A percentile compares a stretch with the other conserved stretches of the same genome.
Evolutionary conservation across 2,329 filamentous ascomycete genomes (phyloP).

Genomic region (Alternaria alternata): DNA sequence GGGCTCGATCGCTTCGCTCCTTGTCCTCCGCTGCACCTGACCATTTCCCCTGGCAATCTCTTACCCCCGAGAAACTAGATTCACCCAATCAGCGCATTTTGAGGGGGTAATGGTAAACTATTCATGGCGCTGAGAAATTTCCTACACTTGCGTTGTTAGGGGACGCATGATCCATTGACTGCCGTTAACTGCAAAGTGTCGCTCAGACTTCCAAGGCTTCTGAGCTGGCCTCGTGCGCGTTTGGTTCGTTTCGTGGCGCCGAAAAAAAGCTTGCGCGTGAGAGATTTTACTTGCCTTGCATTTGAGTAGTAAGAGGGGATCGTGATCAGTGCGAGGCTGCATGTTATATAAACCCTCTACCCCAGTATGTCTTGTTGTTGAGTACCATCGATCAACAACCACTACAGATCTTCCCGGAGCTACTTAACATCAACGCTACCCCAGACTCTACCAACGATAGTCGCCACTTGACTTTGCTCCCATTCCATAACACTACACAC

Average conservation of each 20-base stretch:
- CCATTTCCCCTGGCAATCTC: slow-evolving; percentile 29
- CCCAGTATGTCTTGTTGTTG: slow-evolving; percentile 8
- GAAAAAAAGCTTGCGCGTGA: slow-evolving; percentile 22
- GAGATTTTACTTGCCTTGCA: slow-evolving; percentile 19
- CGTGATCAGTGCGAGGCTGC: slow-evolving; percentile 13
- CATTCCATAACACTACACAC: slow-evolving; percentile 7
- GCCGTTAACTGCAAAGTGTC: slow-evolving; percentile 56
- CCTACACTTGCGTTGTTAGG: slow-evolving; percentile 11
- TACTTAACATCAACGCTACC: slow-evolving; percentile 14
- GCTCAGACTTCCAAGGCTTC: slow-evolving; percentile 29
- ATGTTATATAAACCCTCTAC: slow-evolving; percentile 31
- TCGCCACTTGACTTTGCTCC: slow-evolving; percentile 23
- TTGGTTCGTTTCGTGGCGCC: slow-evolving; percentile 35
- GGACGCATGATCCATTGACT: slow-evolving; percentile 47
- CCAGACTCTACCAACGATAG: slow-evolving; percentile 19
- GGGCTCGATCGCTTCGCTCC: slow-evolving; percentile 13
- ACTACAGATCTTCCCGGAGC: slow-evolving; percentile 20
- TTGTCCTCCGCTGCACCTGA: slow-evolving; percentile 15
- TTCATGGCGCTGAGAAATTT: slow-evolving; percentile 20
- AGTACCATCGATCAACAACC: slow-evolving; percentile 22
- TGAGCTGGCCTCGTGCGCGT: slow-evolving; percentile 34
- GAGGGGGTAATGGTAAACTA: slow-evolving; percentile 23
- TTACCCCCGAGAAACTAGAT: slow-evolving; percentile 36
- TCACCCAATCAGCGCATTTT: slow-evolving; percentile 23
- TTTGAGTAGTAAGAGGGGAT: slow-evolving; percentile 1